Evolutionary conservation across 1,139 yeast genomes (phyloP), one percentile per base, ranked within the genome.

Genomic region (Candida albicans): DNA sequence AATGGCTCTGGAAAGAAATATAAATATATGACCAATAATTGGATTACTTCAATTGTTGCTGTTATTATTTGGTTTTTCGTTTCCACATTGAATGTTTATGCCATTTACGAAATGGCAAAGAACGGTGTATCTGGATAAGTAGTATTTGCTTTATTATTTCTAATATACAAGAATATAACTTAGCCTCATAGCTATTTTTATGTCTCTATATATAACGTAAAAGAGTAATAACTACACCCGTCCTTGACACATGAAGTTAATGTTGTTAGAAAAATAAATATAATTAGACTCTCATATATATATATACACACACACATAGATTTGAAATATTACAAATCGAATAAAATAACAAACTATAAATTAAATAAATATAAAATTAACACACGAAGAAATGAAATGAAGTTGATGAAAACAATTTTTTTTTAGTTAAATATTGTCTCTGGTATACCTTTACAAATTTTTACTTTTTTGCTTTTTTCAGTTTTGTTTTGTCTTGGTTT

Each of bases 61-160:
- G 55, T 70, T 6, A 35, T 67, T 2, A 67, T 84, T 15, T 86
- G 95, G 95, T 45, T 84, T 3, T 81, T 86, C 55, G 76, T 87
- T 31, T 64, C 82, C 1, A 70, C 75, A 8, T 72, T 86, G 63
- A 87, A 87, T 57, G 71, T 84, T 13, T 87, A 87, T 58, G 84
- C 88, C 46, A 77, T 87, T 45, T 83, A 82, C 27, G 80, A 84
- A 52, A 65, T 82, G 64, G 87, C 81, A 1, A 58, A 57, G 50
- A 62, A 67, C 54, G 83, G 81, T 26, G 64, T 69, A 13, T 46
- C 44, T 32, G 49, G 51, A 8, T 45, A 35, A 31, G 6, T 29
- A 26, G 24, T 12, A 26, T n/a, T n/a, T n/a, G n/a, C n/a, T n/a
- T n/a, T n/a, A n/a, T n/a, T n/a, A n/a, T n/a, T n/a, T n/a, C n/a